Conservation (phyloP, 2,329 filamentous ascomycete species). For the Triangularia verruculosa region DNA sequence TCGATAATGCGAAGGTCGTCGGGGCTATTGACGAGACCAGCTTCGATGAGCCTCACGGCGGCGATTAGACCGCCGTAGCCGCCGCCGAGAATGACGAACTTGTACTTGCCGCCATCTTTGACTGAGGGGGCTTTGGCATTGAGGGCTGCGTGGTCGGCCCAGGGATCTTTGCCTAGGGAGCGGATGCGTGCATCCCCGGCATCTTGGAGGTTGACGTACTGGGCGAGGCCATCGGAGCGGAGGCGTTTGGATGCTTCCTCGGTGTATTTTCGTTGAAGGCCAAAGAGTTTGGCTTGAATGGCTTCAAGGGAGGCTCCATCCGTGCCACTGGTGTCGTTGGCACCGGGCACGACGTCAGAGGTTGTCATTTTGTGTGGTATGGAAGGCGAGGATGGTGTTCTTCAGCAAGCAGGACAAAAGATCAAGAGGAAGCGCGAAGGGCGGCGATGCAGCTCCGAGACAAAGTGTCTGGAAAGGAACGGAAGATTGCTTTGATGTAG, state of each 20-base stretch:
- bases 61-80: constrained; percentile 36
- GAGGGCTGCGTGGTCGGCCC: constrained; percentile 34
- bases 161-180: constrained; percentile 35
- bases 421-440: background rate
- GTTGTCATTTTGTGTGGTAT: background rate
- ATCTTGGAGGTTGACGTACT: constrained; percentile 33
- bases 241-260: constrained; percentile 36
- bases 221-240: constrained; percentile 32
- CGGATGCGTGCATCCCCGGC: constrained; percentile 25
- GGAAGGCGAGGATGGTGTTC: background rate
- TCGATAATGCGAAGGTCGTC: constrained; percentile 44
- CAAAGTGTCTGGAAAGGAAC: background rate
- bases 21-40: constrained; percentile 31
- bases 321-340: background rate
- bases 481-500: background rate
- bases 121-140: constrained; percentile 28
- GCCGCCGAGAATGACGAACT: constrained; percentile 36
- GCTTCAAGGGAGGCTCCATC: background rate
- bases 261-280: constrained; percentile 33
- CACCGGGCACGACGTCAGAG: background rate
- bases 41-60: constrained; percentile 36
- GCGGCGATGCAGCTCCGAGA: background rate
- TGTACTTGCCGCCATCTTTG: constrained; percentile 29
- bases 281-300: constrained; percentile 15
- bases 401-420: background rate